Conservation (phyloP, 2,329 filamentous ascomycete genomes). For the Fusarium sp. region DNA sequence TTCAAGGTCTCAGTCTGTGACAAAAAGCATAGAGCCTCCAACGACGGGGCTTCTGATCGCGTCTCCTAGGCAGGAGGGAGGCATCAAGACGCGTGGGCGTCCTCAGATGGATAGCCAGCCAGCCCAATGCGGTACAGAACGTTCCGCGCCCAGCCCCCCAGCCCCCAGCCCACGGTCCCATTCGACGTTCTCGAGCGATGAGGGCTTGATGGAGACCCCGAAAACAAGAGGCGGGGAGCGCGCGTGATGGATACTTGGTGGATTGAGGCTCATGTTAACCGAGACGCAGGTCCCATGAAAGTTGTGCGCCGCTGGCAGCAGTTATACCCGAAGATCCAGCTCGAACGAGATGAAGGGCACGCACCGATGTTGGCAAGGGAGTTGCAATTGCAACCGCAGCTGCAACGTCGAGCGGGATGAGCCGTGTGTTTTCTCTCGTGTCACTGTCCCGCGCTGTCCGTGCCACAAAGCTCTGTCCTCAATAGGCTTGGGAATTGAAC, state of each 20-base stretch:
- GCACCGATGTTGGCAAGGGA: background rate
- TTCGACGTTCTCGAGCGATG: conserved; percentile 28
- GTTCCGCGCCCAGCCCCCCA: conserved; percentile 8
- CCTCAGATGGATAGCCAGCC: background rate
- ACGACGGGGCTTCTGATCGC: conserved; percentile 15
- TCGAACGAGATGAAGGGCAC: background rate
- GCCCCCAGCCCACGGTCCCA: conserved; percentile 6
- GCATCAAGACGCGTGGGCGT: background rate
- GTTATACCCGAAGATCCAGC: conserved; percentile 9
- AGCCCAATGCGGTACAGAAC: conserved; percentile 5
- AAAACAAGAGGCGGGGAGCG: conserved; percentile 21
- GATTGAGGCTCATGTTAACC: conserved; percentile 11
- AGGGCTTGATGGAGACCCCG: conserved; percentile 27
- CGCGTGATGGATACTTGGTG: background rate
- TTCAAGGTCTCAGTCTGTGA: conserved; percentile 7
- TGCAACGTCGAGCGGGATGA: conserved; percentile 14
- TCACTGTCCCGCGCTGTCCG: background rate
- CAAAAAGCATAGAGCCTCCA: conserved; percentile 31
- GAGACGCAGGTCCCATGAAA: conserved; percentile 20
- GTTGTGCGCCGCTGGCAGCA: conserved; percentile 20
- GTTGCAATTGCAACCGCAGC: conserved; percentile 22
- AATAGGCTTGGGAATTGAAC: conserved; percentile 7
- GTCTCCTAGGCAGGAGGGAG: conserved; percentile 14
- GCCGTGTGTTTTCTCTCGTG: conserved; percentile 9
- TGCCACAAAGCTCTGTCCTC: conserved; percentile 3